phyloP scores from a whole-genome alignment of 1,284 basidiomycete species.

The Leccinum laetum region DNA sequence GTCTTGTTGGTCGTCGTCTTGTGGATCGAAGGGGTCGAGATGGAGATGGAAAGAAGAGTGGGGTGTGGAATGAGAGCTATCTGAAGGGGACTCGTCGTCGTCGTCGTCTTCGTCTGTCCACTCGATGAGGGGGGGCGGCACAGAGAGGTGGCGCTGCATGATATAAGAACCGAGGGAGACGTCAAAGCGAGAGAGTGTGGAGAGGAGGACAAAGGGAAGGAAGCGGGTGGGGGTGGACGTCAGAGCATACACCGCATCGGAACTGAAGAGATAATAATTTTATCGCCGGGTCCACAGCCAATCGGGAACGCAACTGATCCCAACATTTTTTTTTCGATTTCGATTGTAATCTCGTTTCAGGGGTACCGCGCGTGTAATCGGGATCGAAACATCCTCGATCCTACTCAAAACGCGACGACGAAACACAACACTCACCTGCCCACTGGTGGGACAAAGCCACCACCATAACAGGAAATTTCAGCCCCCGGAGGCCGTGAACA shows the following conservation, averaged over 20 bases:
- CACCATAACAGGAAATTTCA: slow-evolving; percentile 8
- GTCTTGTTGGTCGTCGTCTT: slow-evolving; percentile 4
- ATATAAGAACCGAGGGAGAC: slow-evolving; percentile 16
- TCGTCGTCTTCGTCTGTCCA: slow-evolving; percentile 18
- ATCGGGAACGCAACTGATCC: slow-evolving; percentile 6
- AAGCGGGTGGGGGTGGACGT: not conserved
- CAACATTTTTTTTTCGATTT: not conserved
- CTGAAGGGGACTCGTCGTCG: slow-evolving; percentile 5
- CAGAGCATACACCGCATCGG: slow-evolving; percentile 14
- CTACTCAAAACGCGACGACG: not conserved
- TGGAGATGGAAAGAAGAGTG: slow-evolving; percentile 21
- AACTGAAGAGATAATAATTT: slow-evolving; percentile 8
- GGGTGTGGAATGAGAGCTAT: slow-evolving; percentile 22
- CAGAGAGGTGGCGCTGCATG: slow-evolving; percentile 18
- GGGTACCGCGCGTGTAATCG: not conserved
- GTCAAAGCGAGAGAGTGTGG: slow-evolving; percentile 21
- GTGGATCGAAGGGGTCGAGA: slow-evolving; percentile 7
- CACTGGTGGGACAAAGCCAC: slow-evolving; percentile 16
- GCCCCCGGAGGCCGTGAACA: not conserved
- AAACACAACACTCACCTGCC: slow-evolving; percentile 2
- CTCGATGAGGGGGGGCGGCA: slow-evolving; percentile 14
- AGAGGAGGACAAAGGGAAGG: slow-evolving; percentile 25
- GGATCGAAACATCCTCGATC: not conserved
- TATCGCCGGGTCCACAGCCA: slow-evolving; percentile 14
- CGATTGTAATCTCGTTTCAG: not conserved